These are phyloP conservation scores for Cladosporium oxysporum DNA, from an alignment of 2,329 filamentous ascomycete species.

Conservation along the genomic window DNA sequence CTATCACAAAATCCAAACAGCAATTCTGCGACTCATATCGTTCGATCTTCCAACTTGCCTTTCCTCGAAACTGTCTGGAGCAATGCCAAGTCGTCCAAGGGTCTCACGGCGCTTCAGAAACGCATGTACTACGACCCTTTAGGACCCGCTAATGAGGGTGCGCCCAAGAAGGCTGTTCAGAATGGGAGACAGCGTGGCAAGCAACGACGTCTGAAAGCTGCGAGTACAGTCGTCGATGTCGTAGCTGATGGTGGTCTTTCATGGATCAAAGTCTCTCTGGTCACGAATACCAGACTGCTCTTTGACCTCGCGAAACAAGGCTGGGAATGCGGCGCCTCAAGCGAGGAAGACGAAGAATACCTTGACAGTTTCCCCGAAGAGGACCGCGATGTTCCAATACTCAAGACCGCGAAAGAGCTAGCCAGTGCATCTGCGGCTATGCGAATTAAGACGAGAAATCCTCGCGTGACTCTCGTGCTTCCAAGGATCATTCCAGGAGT, in stretches of 20 bases:
- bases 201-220: conserved; percentile 31
- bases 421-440: conserved; percentile 58
- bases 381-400: conserved; percentile 56
- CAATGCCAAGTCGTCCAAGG: conserved; percentile 58
- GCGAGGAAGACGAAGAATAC: conserved; percentile 45
- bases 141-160: background rate
- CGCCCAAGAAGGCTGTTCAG: conserved; percentile 18
- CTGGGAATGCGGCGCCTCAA: conserved; percentile 56
- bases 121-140: conserved; percentile 49
- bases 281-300: conserved; percentile 63
- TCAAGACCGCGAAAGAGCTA: conserved; percentile 62
- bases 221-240: conserved; percentile 58
- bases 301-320: conserved; percentile 70
- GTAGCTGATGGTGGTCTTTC: conserved; percentile 62
- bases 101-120: conserved; percentile 60
- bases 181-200: conserved; percentile 32
- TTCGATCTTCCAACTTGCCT: conserved; percentile 66
- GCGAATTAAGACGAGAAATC: conserved; percentile 61
- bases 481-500: conserved; percentile 58
- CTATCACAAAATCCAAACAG: conserved; percentile 30
- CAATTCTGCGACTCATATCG: conserved; percentile 49
- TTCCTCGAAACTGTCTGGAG: conserved; percentile 67
- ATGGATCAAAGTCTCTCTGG: conserved; percentile 69
- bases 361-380: conserved; percentile 49
- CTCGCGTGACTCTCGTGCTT: conserved; percentile 61